Percentiles rank a stretch among this genome's conserved stretches.
Conservation (phyloP, 106 monocot species). For the Allium cepa region DNA sequence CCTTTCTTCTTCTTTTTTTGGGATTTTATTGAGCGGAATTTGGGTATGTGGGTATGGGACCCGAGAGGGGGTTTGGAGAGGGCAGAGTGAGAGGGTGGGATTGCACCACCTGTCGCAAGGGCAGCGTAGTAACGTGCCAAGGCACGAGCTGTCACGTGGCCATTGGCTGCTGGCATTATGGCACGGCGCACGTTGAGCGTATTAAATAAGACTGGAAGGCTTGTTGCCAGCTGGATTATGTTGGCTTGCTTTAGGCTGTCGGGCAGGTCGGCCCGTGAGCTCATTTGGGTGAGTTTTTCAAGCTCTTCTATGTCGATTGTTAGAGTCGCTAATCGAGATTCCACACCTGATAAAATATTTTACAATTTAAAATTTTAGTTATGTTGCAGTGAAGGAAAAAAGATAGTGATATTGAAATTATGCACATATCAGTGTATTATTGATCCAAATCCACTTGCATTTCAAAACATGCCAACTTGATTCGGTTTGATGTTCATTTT, state of each 20-base stretch:
- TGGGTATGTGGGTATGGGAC: constrained; percentile 59
- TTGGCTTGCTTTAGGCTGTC: constrained; percentile 24
- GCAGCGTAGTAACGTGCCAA: constrained; percentile 89
- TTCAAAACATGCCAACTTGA: too few species aligned
- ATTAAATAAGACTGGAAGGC: constrained; percentile 75
- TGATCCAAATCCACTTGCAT: too few species aligned
- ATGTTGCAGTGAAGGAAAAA: too few species aligned
- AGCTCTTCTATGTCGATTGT: constrained; percentile 63
- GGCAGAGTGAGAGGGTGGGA: constrained; percentile 40
- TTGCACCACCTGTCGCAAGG: constrained; percentile 46
- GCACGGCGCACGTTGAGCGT: constrained; percentile 83
- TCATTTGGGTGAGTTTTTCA: constrained; percentile 31
- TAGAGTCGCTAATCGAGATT: constrained; percentile 83
- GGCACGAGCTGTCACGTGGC: constrained; percentile 91
- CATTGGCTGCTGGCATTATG: constrained; percentile 91
- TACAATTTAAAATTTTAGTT: not conserved
- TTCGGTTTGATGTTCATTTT: too few species aligned
- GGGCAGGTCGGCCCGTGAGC: constrained; percentile 30
- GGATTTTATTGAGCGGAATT: constrained; percentile 30
- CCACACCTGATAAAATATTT: constrained; percentile 48
- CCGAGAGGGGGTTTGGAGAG: constrained; percentile 57
- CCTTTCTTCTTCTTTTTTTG: constrained; percentile 28
- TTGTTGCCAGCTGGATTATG: constrained; percentile 36
- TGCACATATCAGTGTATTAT: too few species aligned
- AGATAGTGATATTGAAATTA: too few species aligned